These are phyloP conservation scores for Pestalotiopsis fici DNA, from an alignment of 2,329 filamentous ascomycete species.

Conservation along the genomic window DNA sequence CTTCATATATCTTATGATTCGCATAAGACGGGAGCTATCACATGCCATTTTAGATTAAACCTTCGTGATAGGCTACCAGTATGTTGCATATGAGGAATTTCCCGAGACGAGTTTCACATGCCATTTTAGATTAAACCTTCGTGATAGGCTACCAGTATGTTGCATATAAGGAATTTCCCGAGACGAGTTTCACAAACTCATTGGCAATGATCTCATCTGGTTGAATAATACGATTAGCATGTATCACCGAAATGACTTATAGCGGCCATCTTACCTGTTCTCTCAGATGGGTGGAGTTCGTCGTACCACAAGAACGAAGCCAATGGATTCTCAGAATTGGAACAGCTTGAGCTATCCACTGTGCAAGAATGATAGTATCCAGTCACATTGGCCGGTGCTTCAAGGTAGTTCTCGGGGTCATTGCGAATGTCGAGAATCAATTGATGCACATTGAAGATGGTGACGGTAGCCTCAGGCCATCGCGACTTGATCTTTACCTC, in stretches of 20 bases:
- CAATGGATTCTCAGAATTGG: conserved; percentile 37
- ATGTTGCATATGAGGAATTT: conserved; percentile 39
- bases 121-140: background rate
- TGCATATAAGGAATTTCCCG: conserved; percentile 41
- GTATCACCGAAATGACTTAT: background rate
- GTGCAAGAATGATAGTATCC: conserved; percentile 59
- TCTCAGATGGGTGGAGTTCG: conserved; percentile 70
- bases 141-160: conserved; percentile 21
- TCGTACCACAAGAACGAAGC: conserved; percentile 75
- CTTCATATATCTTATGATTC: too few relatives aligned
- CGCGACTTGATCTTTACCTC: conserved; percentile 42
- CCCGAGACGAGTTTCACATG: too few relatives aligned
- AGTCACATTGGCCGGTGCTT: conserved; percentile 62
- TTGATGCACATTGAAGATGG: conserved; percentile 67
- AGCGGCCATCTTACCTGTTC: conserved; percentile 48
- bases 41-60: background rate
- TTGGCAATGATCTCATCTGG: conserved; percentile 38
- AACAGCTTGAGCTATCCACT: conserved; percentile 33
- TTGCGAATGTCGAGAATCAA: conserved; percentile 66
- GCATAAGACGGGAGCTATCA: background rate
- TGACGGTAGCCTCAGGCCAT: conserved; percentile 62
- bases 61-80: conserved; percentile 14
- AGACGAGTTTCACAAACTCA: conserved; percentile 41
- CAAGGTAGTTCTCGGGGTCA: conserved; percentile 61
- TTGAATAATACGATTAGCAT: background rate